These are phyloP conservation scores for Lyophyllum shimeji DNA, from an alignment of 768 basidiomycete genomes.

Conservation along the genomic window DNA sequence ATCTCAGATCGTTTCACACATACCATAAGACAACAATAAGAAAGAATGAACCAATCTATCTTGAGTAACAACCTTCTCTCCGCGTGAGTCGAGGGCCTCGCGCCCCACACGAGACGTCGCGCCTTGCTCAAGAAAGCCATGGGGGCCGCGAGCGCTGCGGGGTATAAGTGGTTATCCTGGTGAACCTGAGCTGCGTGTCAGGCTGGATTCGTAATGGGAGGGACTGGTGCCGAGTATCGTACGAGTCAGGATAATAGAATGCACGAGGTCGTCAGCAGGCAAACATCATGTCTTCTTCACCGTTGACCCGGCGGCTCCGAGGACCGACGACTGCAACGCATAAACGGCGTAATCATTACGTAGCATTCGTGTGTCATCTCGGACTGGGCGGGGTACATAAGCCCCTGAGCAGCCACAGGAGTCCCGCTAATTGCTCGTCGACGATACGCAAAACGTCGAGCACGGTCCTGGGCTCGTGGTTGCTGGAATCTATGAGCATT, in stretches of 20 bases:
- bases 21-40: conserved; percentile 72
- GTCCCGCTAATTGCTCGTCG: not conserved
- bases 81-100: conserved; percentile 11
- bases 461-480: not conserved
- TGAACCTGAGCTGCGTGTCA: not conserved
- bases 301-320: conserved; percentile 6
- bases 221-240: conserved; percentile 1
- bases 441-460: not conserved
- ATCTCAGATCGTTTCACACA: conserved; percentile 13
- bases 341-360: conserved; percentile 15
- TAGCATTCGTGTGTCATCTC: conserved; percentile 3
- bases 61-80: conserved; percentile 59
- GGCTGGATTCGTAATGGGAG: not conserved
- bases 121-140: conserved; percentile 5
- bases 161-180: too few species aligned
- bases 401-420: not conserved
- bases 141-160: too few species aligned
- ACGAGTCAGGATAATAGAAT: not conserved
- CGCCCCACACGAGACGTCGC: conserved; percentile 19
- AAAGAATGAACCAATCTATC: conserved; percentile 66
- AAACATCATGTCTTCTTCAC: not conserved
- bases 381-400: not conserved
- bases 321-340: not conserved
- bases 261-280: not conserved
- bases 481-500: not conserved